Evolutionary conservation across 2,329 filamentous ascomycete species (phyloP), one percentile per base, ranked within the genome.

Genomic region (Bipolaris sorokiniana): DNA sequence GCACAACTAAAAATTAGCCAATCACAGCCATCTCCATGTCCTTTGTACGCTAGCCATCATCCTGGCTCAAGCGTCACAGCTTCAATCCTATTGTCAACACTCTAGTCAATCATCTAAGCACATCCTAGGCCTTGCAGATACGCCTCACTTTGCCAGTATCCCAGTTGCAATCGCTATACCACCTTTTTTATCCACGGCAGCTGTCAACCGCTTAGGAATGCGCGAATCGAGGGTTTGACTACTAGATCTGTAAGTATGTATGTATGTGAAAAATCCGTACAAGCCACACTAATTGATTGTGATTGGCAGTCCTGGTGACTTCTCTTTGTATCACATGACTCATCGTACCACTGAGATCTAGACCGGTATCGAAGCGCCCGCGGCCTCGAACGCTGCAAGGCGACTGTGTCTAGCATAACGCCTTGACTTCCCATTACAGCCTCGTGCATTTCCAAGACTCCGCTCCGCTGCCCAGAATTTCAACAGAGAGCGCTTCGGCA

Each of bases 371-470:
- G 26, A 49, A 15, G 45, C 23, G 20, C 34, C 40, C 23, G 18
- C 38, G 16, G 38, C 28, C 38, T 51, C 48, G 47, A 45, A 34
- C 47, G 52, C 53, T 40, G 51, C 37, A 37, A 56, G 47, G 58
- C 50, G 42, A 46, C 34, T 42, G 50, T 48, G 26, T 9, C 26
- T 28, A 59, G 42, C 18, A 46, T 42, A 20, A n/a, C 48, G 20
- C 31, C 6, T 50, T n/a, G 13, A 16, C 40, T 46, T n/a, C 56
- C 42, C 50, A 9, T 48, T 44, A 28, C 46, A 41, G 31, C 37
- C 23, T 48, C 41, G 28, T 42, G 34, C 44, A 44, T 36, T 41
- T 38, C 55, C 61, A 62, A 64, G 59, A 55, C 45, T 65, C 64
- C 61, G 63, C 58, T 61, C 61, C 61, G 49, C 61, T 57, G 47